Conservation (phyloP, 1,284 basidiomycete species). For the Microstroma glucosiphilum region DNA sequence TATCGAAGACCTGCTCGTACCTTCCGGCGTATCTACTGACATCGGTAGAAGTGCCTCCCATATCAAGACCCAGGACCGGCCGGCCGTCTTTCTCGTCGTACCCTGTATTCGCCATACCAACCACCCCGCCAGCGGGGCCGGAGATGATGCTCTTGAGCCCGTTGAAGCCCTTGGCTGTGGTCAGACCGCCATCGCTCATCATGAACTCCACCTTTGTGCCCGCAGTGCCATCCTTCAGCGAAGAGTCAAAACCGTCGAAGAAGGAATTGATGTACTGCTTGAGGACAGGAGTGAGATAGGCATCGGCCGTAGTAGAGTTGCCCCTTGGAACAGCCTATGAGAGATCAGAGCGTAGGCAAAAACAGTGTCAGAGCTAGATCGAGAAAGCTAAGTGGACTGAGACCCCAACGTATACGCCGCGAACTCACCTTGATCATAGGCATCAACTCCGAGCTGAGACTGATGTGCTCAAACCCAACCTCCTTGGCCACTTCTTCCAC, state of each 20-base stretch:
- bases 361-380: slow-evolving; percentile 12
- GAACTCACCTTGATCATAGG: slow-evolving; percentile 66
- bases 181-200: slow-evolving; percentile 63
- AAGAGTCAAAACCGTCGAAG: slow-evolving; percentile 76
- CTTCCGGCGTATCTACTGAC: slow-evolving; percentile 78
- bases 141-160: slow-evolving; percentile 81
- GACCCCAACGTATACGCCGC: background rate
- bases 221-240: slow-evolving; percentile 56
- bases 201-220: slow-evolving; percentile 49
- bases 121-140: slow-evolving; percentile 81
- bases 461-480: slow-evolving; percentile 79
- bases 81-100: slow-evolving; percentile 65
- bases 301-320: slow-evolving; percentile 86
- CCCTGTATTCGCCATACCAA: slow-evolving; percentile 75
- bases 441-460: slow-evolving; percentile 76
- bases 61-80: slow-evolving; percentile 60
- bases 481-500: slow-evolving; percentile 68
- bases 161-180: slow-evolving; percentile 75
- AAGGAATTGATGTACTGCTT: slow-evolving; percentile 83
- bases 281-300: slow-evolving; percentile 88
- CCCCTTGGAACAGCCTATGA: slow-evolving; percentile 71
- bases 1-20: slow-evolving; percentile 83
- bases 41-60: slow-evolving; percentile 80
- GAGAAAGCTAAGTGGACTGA: background rate
- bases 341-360: slow-evolving; percentile 47